A percentile compares a stretch with the other conserved stretches of the same genome.
Evolutionary conservation across 805 yeast species (phyloP).

Genomic region (Saturnispora hagleri): DNA sequence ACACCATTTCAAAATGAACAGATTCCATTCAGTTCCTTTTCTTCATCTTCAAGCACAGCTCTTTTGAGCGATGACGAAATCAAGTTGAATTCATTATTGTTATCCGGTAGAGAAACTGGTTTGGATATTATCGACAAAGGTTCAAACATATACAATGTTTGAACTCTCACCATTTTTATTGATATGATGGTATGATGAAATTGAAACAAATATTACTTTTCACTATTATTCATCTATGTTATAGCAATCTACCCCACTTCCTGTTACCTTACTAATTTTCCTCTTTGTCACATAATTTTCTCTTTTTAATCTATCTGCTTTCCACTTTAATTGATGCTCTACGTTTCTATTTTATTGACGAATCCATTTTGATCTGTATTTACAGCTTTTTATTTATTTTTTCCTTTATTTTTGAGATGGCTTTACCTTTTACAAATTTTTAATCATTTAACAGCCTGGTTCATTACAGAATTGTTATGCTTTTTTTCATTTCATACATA

Average conservation of each 20-base stretch:
- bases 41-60: constrained; percentile 13
- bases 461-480: too few species aligned
- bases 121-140: constrained; percentile 41
- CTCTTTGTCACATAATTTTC: neutral
- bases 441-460: neutral
- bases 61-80: constrained; percentile 19
- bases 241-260: neutral
- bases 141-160: constrained; percentile 29
- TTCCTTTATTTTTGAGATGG: neutral
- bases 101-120: constrained; percentile 49
- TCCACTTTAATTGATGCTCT: constrained; percentile 6
- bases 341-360: constrained; percentile 1
- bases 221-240: neutral
- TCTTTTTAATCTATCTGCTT: constrained; percentile 6
- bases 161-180: neutral
- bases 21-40: constrained; percentile 21
- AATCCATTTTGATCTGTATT: constrained; percentile 3
- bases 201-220: neutral
- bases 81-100: constrained; percentile 42
- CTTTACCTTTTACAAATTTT: neutral
- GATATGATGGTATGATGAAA: neutral
- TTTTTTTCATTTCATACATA: neutral
- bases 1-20: constrained; percentile 19
- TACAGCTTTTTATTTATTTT: neutral
- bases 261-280: neutral